Evolutionary conservation across 1,139 yeast species (phyloP).

Genomic region (Saccharomyces hybrid): DNA sequence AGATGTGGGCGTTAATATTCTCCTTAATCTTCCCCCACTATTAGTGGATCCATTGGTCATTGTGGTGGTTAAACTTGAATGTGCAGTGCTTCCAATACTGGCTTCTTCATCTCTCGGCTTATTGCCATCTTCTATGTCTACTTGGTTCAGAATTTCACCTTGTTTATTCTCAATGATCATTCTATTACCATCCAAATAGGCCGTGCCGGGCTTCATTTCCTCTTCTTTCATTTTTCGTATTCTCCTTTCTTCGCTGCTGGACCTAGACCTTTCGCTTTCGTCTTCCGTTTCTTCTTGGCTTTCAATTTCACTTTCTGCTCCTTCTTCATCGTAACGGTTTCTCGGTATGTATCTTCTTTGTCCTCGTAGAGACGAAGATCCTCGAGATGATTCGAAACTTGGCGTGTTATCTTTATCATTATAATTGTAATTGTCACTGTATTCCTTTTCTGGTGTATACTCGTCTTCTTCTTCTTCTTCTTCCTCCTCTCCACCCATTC

Average conservation of each 20-base stretch:
- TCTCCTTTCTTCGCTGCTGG: conserved; percentile 9
- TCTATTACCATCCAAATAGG: conserved; percentile 64
- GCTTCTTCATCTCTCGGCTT: conserved; percentile 24
- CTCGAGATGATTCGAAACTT: conserved; percentile 6
- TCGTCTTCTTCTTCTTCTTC: conserved; percentile 15
- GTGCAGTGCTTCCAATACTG: conserved; percentile 8
- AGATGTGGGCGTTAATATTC: conserved; percentile 15
- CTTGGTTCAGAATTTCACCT: conserved; percentile 64
- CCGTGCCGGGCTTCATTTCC: conserved; percentile 34
- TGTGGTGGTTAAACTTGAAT: conserved; percentile 7
- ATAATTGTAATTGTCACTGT: conserved; percentile 3
- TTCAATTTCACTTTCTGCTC: conserved; percentile 4
- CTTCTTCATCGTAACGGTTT: conserved; percentile 2
- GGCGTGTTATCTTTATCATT: conserved; percentile 7
- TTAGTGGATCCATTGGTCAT: conserved; percentile 19
- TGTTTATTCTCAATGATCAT: conserved; percentile 70
- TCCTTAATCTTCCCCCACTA: conserved; percentile 16
- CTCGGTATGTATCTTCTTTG: conserved; percentile 1
- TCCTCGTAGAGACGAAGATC: not conserved
- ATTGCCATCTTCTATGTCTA: conserved; percentile 18
- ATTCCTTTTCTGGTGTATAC: conserved; percentile 3
- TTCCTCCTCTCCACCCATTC: conserved; percentile 5
- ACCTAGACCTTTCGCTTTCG: conserved; percentile 4
- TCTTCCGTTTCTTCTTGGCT: conserved; percentile 8
- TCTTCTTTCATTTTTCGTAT: conserved; percentile 12